These are phyloP conservation scores for Crithidia acanthocephali DNA, from an alignment of 208 protist genomes.

Conservation along the genomic window DNA sequence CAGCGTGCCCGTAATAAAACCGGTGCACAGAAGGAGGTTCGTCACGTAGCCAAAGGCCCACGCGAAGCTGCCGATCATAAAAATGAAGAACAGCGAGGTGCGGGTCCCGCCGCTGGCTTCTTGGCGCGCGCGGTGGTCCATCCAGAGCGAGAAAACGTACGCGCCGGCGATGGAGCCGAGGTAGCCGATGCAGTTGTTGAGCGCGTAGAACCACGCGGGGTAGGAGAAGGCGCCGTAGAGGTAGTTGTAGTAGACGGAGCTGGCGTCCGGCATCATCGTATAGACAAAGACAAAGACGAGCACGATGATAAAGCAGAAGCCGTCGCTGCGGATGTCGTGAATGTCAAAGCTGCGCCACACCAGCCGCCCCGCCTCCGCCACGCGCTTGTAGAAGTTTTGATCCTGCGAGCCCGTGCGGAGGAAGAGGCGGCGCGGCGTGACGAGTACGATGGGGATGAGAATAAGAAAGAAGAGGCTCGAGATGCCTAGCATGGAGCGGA, in stretches of 20 bases:
- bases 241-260: conserved; percentile 53
- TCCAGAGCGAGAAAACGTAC: conserved; percentile 50
- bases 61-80: conserved; percentile 44
- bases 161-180: conserved; percentile 47
- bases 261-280: conserved; percentile 49
- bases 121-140: conserved; percentile 36
- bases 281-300: conserved; percentile 57
- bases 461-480: conserved; percentile 25
- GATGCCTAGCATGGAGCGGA: conserved; percentile 30
- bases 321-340: conserved; percentile 32
- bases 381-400: conserved; percentile 28
- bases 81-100: conserved; percentile 53
- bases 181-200: conserved; percentile 38
- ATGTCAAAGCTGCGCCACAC: conserved; percentile 27
- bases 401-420: conserved; percentile 13
- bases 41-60: conserved; percentile 55
- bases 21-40: conserved; percentile 55
- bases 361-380: conserved; percentile 9
- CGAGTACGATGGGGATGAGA: conserved; percentile 36
- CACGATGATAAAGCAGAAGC: conserved; percentile 44
- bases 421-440: conserved; percentile 34
- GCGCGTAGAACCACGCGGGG: conserved; percentile 44
- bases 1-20: conserved; percentile 35
- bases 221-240: conserved; percentile 40
- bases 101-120: conserved; percentile 28